These are phyloP conservation scores for Solanum hybrid DNA, from an alignment of 305 asterid species.

Conservation along the genomic window DNA sequence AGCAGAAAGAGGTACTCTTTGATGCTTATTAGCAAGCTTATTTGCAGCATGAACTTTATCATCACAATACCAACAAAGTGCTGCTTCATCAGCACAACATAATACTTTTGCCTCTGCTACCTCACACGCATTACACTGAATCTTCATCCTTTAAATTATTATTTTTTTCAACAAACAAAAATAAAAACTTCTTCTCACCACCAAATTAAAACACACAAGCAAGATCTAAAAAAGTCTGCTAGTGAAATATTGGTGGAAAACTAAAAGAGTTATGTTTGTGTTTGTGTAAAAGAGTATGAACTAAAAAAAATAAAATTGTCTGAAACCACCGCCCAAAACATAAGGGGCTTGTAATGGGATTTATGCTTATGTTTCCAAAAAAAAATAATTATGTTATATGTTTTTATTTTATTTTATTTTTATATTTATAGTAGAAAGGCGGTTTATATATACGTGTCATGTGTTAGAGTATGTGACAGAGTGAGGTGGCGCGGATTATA, in stretches of 20 bases:
- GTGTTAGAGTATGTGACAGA: background rate
- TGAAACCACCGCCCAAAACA: background rate
- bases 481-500: background rate
- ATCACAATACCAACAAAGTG: slow-evolving; percentile 69
- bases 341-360: background rate
- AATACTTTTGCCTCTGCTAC: slow-evolving; percentile 68
- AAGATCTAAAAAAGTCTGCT: background rate
- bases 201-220: background rate
- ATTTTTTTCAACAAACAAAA: background rate
- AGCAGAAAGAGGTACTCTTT: slow-evolving; percentile 55
- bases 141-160: slow-evolving; percentile 40
- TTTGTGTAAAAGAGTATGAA: background rate
- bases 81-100: slow-evolving; percentile 98
- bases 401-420: too few relatives aligned
- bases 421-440: background rate
- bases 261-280: background rate
- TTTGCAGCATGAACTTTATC: slow-evolving; percentile 77
- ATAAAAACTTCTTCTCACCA: background rate
- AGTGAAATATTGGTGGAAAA: background rate
- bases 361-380: background rate
- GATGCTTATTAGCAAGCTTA: slow-evolving; percentile 77
- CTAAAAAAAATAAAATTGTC: background rate
- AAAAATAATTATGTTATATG: too few relatives aligned
- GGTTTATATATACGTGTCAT: background rate
- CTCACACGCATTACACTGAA: slow-evolving; percentile 93